Base-by-base conservation (phyloP, 2,329 filamentous ascomycete genomes). In the Trichoderma semiorbis region DNA sequence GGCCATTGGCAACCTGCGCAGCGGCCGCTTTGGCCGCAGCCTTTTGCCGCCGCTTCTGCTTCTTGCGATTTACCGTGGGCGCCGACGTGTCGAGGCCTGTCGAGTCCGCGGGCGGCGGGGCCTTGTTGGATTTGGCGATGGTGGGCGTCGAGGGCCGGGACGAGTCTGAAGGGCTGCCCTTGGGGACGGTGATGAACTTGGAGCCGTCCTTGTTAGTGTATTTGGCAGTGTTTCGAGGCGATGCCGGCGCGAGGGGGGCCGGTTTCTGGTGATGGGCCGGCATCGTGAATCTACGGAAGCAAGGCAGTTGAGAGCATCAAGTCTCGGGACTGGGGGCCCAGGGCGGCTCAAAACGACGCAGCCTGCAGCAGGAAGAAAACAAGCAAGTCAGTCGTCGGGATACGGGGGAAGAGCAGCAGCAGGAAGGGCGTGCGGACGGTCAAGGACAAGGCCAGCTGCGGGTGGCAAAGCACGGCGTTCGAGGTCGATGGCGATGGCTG, bases 11-110 rank as follows among this genome's bases (percentile, higher is more conserved):
- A 28, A 77, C 76, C 30, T 79, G 76, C 69, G 82, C 80, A 6
- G 83, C 83, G 55, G 85, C 89, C 34, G 88, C 88, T 78, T 91
- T 89, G 73, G 91, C 91, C 36, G 93, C 92, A 39, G 92, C 92
- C 82, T 98, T 98, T 79, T 93, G 92, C 75, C 95, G 89, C 76
- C 95, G 90, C 86, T 97, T 98, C 81, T 96, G 93, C 85, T 98
- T 98, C 86, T 98, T 98, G 79, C 93, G 90, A 83, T 97, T 98
- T 66, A 95, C 91, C 10, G 85, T 78, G 58, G 84, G 85, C 58
- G 85, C 83, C 61, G 81, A 76, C 63, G 73, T 74, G 73, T 82
- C 78, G 72, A 72, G 66, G 61, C 73, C 76, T 72, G 72, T 72
- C 71, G 71, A 73, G 73, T 72, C 79, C 76, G 75, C 53, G 74